phyloP scores from a whole-genome alignment of 116 monocot genomes.

The Dioscorea cayenensis region DNA sequence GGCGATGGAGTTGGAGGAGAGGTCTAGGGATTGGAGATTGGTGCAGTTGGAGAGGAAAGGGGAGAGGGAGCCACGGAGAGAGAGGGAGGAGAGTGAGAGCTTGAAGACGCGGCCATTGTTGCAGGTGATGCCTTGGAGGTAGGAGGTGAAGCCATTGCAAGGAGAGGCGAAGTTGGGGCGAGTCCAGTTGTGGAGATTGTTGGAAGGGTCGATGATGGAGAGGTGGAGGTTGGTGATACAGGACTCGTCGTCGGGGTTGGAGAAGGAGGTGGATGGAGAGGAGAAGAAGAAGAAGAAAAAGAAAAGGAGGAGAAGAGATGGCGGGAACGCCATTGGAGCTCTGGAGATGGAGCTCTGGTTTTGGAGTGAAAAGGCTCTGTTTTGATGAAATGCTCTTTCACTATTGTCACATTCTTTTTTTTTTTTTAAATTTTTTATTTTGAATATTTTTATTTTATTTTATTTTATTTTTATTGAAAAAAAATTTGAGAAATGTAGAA shows the following conservation, averaged over 20 bases:
- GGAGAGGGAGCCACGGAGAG: slow-evolving; percentile 55
- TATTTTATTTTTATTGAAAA: no score
- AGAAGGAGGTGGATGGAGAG: background rate
- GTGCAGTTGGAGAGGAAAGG: slow-evolving; percentile 73
- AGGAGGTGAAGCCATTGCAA: slow-evolving; percentile 77
- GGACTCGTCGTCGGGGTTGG: slow-evolving; percentile 53
- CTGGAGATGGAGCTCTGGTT: no score
- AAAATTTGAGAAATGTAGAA: no score
- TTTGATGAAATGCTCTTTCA: no score
- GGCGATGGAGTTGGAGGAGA: slow-evolving; percentile 66
- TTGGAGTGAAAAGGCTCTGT: no score
- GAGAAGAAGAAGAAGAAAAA: background rate
- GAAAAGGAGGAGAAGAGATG: background rate
- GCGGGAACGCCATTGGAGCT: no score
- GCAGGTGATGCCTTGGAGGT: slow-evolving; percentile 79
- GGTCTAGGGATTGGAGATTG: slow-evolving; percentile 86
- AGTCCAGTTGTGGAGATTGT: slow-evolving; percentile 55
- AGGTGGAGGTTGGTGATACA: slow-evolving; percentile 52
- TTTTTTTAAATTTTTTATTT: no score
- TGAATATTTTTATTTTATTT: no score
- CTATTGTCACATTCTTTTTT: no score
- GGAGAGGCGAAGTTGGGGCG: slow-evolving; percentile 43
- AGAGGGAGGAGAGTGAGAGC: slow-evolving; percentile 54
- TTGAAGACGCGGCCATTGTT: slow-evolving; percentile 91
- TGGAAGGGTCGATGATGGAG: slow-evolving; percentile 38